Evolutionary conservation across 352 stramenopile species (phyloP), one percentile per base, ranked within the genome.

Genomic region (Globisporangium echinulatum): DNA sequence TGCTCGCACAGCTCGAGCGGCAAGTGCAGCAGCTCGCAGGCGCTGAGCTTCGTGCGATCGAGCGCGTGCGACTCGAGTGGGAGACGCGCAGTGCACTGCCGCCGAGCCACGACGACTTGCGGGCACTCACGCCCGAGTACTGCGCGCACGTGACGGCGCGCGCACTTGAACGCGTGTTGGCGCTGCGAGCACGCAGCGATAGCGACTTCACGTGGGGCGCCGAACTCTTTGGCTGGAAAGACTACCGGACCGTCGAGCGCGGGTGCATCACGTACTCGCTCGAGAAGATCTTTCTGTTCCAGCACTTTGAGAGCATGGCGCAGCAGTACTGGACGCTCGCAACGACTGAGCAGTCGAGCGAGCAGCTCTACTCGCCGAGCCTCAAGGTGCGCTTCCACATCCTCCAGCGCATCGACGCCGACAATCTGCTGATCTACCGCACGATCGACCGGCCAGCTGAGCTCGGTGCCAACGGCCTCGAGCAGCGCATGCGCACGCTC

Each of bases 161-260:
- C 42, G 52, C 58, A 9, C 58, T 58, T 17, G 5, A 7, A 6
- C 50, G 52, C 19, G 42, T 57, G 43, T 46, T 57, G 19, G 58
- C 46, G 10, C 17, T 53, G 15, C 49, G 40, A 2, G 51, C 8
- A 7, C 17, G 43, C n/a, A 58, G 37, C 36, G 19, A 33, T 13
- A 53, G 44, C 15, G 17, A 15, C 44, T 63, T 48, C 42, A 56
- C 59, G 48, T 58, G 48, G 52, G 59, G 59, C 11, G 44, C 59
- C 19, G 54, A 61, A 17, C 52, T 65, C 46, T 65, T 65, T 37
- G 59, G 59, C 3, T 65, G 59, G 59, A 65, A 60, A 17, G 54
- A 61, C 19, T 56, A 49, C 13, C 59, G 54, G 0, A 40, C n/a
- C 19, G 37, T 55, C 25, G 59, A 65, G 13, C 11, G n/a, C 36